phyloP scores from a whole-genome alignment of 2,329 filamentous ascomycete species.

The Plectosphaerella sp. region DNA sequence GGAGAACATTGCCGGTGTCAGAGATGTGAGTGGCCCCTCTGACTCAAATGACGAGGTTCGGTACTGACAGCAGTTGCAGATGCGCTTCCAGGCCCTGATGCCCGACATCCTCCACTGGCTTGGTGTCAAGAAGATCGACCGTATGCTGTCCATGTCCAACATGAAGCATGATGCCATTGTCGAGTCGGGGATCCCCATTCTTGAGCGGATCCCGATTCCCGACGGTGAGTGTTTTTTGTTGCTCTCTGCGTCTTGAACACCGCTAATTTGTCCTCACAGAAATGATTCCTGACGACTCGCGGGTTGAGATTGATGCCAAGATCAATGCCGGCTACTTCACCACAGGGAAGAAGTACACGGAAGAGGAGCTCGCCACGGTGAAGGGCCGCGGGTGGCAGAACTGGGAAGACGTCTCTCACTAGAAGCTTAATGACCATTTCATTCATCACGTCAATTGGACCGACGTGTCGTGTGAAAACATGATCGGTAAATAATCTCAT shows the following conservation, averaged over 20 bases:
- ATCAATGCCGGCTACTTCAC: slow-evolving; percentile 91
- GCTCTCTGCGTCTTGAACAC: slow-evolving; percentile 75
- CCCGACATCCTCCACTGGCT: slow-evolving; percentile 97
- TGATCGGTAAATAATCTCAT: too few relatives aligned
- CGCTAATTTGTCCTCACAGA: slow-evolving; percentile 88
- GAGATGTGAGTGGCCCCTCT: slow-evolving; percentile 42
- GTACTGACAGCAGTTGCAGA: slow-evolving; percentile 29
- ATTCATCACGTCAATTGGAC: too few relatives aligned
- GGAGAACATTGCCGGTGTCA: slow-evolving; percentile 97
- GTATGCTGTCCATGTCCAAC: slow-evolving; percentile 98
- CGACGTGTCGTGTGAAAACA: too few relatives aligned
- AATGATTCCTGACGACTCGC: slow-evolving; percentile 88
- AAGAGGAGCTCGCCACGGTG: slow-evolving; percentile 79
- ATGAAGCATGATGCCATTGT: slow-evolving; percentile 93
- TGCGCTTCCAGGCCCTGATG: slow-evolving; percentile 98
- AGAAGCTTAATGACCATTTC: background rate
- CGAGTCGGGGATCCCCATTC: slow-evolving; percentile 59
- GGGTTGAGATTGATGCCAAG: slow-evolving; percentile 97
- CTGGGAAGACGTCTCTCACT: slow-evolving; percentile 24
- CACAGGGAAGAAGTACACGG: slow-evolving; percentile 82
- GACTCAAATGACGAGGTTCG: background rate
- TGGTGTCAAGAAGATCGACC: slow-evolving; percentile 95
- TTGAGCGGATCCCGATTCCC: slow-evolving; percentile 1
- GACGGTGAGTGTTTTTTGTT: slow-evolving; percentile 13
- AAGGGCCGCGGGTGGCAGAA: slow-evolving; percentile 91